Evolutionary conservation across 768 basidiomycete genomes (phyloP), one percentile per base, ranked within the genome.

Genomic region (Suillus ampliporus): DNA sequence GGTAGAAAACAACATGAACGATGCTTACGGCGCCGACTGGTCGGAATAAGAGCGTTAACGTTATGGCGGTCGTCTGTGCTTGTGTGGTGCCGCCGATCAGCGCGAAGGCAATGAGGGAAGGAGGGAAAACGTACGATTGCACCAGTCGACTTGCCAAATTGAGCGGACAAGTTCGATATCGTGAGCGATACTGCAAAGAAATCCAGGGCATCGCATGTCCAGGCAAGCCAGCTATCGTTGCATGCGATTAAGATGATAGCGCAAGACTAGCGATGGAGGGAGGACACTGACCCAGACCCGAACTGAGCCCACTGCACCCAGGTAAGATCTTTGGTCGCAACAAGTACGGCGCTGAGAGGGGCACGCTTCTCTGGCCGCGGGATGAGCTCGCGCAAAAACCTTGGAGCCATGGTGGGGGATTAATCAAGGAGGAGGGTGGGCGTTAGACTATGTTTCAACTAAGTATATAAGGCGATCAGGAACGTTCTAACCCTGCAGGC

Each of bases 11-110:
- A 41, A 38, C 21, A 4, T 6, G 43, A 28, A 57, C 37, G 40
- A 62, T 47, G 67, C 83, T 71, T 44, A 83, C 89, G 47, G 91
- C 90, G 40, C 91, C 91, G 57, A 84, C 78, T 6, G 92, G 90
- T 63, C 96, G 87, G 82, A 98, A 91, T 19, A 99, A 85, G 1
- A 99, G 82, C 0, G 96, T 97, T 54, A 97, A 82, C 7, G 96
- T 97, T 72, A 99, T 95, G 5, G 93, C 84, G 21, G 89, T 88
- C 53, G 92, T 92, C 83, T 83, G 61, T 23, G 17, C 26, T 10
- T 23, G 10, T 26, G 44, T 8, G 21, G 2, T 10, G 1, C 23
- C 31, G 6, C 31, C n/a, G n/a, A 41, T 50, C 15, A 63, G 57
- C 53, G 46, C 41, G 44, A 28, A 8, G 21, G 35, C 31, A 53